These are phyloP conservation scores for Tolypocladium pustulatum DNA, from an alignment of 2,329 filamentous ascomycete genomes.

Conservation along the genomic window DNA sequence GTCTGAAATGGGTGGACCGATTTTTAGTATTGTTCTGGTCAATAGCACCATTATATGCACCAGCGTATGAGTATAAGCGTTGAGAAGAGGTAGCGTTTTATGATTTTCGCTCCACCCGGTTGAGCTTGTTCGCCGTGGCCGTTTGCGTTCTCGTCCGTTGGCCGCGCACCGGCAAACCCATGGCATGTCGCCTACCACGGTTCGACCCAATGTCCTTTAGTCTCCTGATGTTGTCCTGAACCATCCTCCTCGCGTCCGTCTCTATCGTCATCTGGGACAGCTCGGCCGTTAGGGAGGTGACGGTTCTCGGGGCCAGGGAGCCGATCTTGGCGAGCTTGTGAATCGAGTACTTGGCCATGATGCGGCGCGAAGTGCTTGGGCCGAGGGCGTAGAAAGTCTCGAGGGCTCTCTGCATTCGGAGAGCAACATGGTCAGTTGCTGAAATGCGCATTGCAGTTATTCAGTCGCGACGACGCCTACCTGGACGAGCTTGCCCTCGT, in stretches of 20 bases:
- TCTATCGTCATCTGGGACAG: slow-evolving; percentile 89
- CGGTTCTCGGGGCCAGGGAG: slow-evolving; percentile 61
- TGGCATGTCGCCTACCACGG: slow-evolving; percentile 80
- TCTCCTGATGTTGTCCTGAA: slow-evolving; percentile 77
- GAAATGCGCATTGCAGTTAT: neutral
- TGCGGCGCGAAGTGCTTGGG: slow-evolving; percentile 53
- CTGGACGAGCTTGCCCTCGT: slow-evolving; percentile 72
- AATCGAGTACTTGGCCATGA: slow-evolving; percentile 85
- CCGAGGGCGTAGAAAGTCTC: slow-evolving; percentile 82
- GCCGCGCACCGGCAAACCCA: slow-evolving; percentile 83
- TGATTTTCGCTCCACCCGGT: slow-evolving; percentile 36
- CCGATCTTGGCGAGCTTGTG: slow-evolving; percentile 74
- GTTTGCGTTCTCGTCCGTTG: slow-evolving; percentile 76
- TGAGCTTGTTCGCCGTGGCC: slow-evolving; percentile 49
- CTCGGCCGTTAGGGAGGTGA: slow-evolving; percentile 74
- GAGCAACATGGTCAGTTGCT: neutral
- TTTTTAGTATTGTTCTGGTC: neutral
- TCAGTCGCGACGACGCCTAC: slow-evolving; percentile 34
- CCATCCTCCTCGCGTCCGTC: slow-evolving; percentile 67
- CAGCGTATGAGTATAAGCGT: neutral
- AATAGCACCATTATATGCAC: neutral
- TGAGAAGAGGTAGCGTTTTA: slow-evolving; percentile 5
- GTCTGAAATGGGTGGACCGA: neutral
- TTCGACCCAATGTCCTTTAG: slow-evolving; percentile 87
- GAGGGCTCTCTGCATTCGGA: slow-evolving; percentile 51